Conservation (phyloP, 345 rosid species). For the Citrus unshiu region DNA sequence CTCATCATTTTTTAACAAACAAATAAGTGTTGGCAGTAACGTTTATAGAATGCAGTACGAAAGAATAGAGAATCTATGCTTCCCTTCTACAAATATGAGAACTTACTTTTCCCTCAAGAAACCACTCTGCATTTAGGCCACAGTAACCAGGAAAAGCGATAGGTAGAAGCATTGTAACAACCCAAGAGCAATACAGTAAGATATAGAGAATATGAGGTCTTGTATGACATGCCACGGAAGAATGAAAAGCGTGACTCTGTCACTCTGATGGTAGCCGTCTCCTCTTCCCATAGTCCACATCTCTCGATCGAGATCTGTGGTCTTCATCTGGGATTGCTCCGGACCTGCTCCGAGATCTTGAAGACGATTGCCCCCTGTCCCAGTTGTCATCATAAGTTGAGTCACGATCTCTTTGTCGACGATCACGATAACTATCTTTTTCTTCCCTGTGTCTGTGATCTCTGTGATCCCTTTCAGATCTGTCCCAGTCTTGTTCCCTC, state of each 20-base stretch:
- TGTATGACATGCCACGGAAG: constrained; percentile 5
- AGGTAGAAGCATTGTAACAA: constrained; percentile 7
- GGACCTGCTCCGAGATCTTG: constrained; percentile 67
- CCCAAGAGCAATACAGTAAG: constrained; percentile 21
- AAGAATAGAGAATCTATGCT: constrained; percentile 23
- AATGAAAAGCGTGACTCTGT: constrained; percentile 13
- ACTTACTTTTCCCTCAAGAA: constrained; percentile 50
- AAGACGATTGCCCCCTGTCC: constrained; percentile 71
- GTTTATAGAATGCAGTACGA: constrained; percentile 27
- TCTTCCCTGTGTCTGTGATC: constrained; percentile 60
- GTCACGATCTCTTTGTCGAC: constrained; percentile 68
- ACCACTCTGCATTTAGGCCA: constrained; percentile 25
- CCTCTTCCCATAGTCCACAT: constrained; percentile 74
- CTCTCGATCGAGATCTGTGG: constrained; percentile 67
- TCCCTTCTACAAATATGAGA: constrained; percentile 31
- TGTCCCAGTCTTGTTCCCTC: constrained; percentile 51
- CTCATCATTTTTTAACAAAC: constrained; percentile 28
- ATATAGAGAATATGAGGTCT: not conserved
- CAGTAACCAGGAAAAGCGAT: constrained; percentile 8
- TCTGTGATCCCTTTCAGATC: constrained; percentile 51
- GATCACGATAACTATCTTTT: constrained; percentile 59
- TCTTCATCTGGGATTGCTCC: constrained; percentile 61
- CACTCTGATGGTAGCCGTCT: constrained; percentile 56
- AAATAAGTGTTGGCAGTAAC: constrained; percentile 21
- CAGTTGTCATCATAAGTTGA: constrained; percentile 57